phyloP scores from a whole-genome alignment of 164 flowering plant species.

The Berberis vulgaris region DNA sequence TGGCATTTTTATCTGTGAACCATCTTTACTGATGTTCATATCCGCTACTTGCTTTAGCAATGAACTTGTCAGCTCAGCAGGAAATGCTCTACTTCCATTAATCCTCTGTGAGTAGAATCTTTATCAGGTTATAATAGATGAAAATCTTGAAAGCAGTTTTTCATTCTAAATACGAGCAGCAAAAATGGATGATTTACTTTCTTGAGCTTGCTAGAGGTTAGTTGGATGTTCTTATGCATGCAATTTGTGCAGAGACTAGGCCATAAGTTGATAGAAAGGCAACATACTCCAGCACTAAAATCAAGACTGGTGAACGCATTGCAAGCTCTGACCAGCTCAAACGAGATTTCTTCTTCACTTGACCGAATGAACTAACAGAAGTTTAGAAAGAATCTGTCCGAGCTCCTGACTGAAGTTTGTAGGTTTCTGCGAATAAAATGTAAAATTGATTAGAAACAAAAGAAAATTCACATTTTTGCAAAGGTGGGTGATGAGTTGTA shows the following conservation, averaged over 20 bases:
- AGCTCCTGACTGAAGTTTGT: slow-evolving; percentile 73
- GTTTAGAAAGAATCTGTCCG: slow-evolving; percentile 69
- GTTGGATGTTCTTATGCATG: background rate
- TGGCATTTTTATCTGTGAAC: background rate
- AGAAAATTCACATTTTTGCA: background rate
- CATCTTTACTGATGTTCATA: background rate
- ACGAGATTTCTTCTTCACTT: slow-evolving; percentile 58
- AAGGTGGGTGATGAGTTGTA: background rate
- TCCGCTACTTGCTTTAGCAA: slow-evolving; percentile 34
- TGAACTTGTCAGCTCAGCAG: slow-evolving; percentile 73
- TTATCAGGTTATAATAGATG: slow-evolving; percentile 49
- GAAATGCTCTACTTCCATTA: slow-evolving; percentile 88
- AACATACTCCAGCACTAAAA: slow-evolving; percentile 34
- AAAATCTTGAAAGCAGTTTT: no score
- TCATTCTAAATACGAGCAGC: no score
- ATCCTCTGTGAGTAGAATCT: slow-evolving; percentile 75
- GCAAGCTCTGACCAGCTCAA: slow-evolving; percentile 67
- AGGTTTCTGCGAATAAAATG: slow-evolving; percentile 61
- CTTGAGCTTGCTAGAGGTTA: no score
- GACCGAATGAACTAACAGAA: slow-evolving; percentile 66
- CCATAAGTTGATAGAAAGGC: slow-evolving; percentile 61
- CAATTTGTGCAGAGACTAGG: slow-evolving; percentile 48
- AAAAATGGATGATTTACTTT: no score
- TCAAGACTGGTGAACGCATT: slow-evolving; percentile 68
- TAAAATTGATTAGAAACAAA: background rate